Conservation (phyloP, 345 rosid genomes). For the Linum lewisii region DNA sequence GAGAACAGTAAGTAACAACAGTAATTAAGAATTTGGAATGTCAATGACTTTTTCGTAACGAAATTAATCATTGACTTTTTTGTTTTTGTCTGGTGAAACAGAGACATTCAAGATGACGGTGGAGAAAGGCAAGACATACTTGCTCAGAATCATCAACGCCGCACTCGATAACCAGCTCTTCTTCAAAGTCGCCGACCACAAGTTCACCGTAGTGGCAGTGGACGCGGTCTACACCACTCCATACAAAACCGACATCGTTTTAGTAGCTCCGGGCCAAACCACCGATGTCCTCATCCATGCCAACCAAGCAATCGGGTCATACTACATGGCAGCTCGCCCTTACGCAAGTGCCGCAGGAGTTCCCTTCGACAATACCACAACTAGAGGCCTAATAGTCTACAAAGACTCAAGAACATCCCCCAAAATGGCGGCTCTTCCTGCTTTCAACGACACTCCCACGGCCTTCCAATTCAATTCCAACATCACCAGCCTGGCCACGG, state of each 20-base stretch:
- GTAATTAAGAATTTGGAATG: too few relatives aligned
- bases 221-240: conserved; percentile 69
- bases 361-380: conserved; percentile 40
- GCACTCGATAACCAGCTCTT: conserved; percentile 74
- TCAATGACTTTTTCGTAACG: too few relatives aligned
- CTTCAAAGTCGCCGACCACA: conserved; percentile 81
- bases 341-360: conserved; percentile 35
- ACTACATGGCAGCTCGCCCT: conserved; percentile 70
- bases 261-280: conserved; percentile 68
- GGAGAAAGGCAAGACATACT: conserved; percentile 53
- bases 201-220: conserved; percentile 55
- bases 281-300: conserved; percentile 51
- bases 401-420: conserved; percentile 18
- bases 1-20: conserved; percentile 42
- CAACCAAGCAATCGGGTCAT: conserved; percentile 48
- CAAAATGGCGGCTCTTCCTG: conserved; percentile 55
- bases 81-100: too few relatives aligned
- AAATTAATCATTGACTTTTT: too few relatives aligned
- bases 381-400: conserved; percentile 55
- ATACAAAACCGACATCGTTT: conserved; percentile 51
- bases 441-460: conserved; percentile 54
- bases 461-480: conserved; percentile 53
- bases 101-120: conserved; percentile 50
- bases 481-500: conserved; percentile 33
- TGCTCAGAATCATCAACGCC: conserved; percentile 78